Evolutionary conservation across 2,329 filamentous ascomycete genomes (phyloP), one percentile per base, ranked within the genome.

Genomic region (Penicillium sclerotigenum): DNA sequence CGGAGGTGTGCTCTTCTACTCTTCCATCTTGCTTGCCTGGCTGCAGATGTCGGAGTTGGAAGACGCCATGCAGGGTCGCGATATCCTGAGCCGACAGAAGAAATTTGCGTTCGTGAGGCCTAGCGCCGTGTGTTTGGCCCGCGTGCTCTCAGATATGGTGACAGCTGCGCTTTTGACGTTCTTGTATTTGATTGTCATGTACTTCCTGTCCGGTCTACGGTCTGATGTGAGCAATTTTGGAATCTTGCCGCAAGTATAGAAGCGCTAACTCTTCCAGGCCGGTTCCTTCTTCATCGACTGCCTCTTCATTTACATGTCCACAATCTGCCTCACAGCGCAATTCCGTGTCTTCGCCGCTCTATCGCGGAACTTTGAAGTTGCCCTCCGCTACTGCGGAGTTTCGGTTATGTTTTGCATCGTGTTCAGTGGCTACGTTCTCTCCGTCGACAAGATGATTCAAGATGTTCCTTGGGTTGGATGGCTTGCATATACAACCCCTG

Each of bases 21-120:
- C 81, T 0, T 81, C 85, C 37, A 74, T 87, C 34, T 81, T 87
- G 67, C 73, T 86, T 5, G 77, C 76, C 45, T 87, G 83, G 84
- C 79, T 92, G 2, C 87, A 90, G 55, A 77, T 93, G 38, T 83
- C 85, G 0, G 89, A 93, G 68, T 78, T 91, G 26, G 88, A 87
- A 79, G 87, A 87, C 59, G 87, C 87, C n/a, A 85, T 91, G 33
- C 82, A 83, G 50, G 86, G 88, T 5, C 81, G 89, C 40, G 79
- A 80, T 3, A 84, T 91, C 22, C 88, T 80, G 58, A 87, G 72
- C 75, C 84, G 84, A 18, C 85, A 87, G 59, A 80, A 83, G 52
- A 80, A 83, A 20, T 87, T 85, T 65, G 83, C 83, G 0, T 86
- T 87, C 69, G 86, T 87, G 58, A 76, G 82, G 14, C 85, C 84